These are phyloP conservation scores for Trichosporon inkin DNA, from an alignment of 1,284 basidiomycete species.

Conservation along the genomic window DNA sequence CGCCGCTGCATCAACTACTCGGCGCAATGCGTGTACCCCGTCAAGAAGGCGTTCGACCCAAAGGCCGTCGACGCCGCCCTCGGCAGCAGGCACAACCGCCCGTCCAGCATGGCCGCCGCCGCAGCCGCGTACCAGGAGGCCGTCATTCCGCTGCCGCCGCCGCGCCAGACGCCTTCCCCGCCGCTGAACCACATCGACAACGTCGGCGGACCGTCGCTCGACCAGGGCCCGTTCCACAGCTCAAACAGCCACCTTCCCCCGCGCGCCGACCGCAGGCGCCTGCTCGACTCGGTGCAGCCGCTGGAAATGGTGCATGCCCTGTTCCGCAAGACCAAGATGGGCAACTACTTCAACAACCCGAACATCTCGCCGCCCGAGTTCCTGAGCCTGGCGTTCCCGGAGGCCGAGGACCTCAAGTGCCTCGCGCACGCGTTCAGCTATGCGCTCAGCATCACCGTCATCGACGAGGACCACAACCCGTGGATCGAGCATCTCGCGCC, in stretches of 20 bases:
- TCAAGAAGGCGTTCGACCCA: constrained; percentile 36
- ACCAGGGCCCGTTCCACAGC: background rate
- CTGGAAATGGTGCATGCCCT: constrained; percentile 39
- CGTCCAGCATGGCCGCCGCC: constrained; percentile 17
- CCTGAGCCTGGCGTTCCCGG: constrained; percentile 31
- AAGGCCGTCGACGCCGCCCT: constrained; percentile 27
- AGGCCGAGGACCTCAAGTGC: constrained; percentile 36
- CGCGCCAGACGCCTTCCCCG: background rate
- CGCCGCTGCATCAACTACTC: constrained; percentile 25
- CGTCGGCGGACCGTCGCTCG: constrained; percentile 8
- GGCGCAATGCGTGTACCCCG: constrained; percentile 39
- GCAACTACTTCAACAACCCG: constrained; percentile 37
- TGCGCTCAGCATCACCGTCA: constrained; percentile 40
- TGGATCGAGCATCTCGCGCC: constrained; percentile 41
- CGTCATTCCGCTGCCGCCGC: background rate
- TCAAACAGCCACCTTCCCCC: constrained; percentile 8
- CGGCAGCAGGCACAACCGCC: constrained; percentile 28
- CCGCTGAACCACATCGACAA: background rate
- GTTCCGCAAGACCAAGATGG: constrained; percentile 41
- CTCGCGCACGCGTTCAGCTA: constrained; percentile 33
- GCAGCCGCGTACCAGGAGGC: constrained; percentile 14
- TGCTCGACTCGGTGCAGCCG: constrained; percentile 22
- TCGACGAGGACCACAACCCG: constrained; percentile 40
- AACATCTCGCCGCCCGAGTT: constrained; percentile 40
- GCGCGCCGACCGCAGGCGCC: constrained; percentile 8